Percentiles rank a stretch among this genome's conserved stretches.
Conservation (phyloP, 306 rosid genomes). For the Erythrophleum fordii region DNA sequence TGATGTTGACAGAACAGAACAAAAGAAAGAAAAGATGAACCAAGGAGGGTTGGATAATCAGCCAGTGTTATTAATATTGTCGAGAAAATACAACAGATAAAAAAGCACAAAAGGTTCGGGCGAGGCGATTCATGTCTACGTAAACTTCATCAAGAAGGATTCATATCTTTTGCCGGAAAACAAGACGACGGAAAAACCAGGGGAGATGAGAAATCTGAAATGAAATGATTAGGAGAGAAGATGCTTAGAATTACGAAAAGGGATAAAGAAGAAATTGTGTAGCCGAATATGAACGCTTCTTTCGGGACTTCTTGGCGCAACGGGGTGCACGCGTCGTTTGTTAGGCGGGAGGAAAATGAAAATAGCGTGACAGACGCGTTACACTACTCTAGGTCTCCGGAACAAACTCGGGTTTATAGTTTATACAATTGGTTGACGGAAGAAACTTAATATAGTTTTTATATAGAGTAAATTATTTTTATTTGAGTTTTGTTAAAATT, state of each 20-base stretch:
- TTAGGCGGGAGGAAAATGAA: background rate
- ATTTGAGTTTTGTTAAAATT: too few species aligned
- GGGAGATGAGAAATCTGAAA: background rate
- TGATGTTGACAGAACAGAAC: too few species aligned
- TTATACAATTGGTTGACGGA: background rate
- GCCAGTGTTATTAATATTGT: background rate
- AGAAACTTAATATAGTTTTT: background rate
- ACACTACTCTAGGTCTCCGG: background rate
- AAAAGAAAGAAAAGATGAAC: background rate
- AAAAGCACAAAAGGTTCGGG: too few species aligned
- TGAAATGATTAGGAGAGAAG: background rate
- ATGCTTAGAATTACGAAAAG: background rate
- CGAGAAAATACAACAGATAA: background rate
- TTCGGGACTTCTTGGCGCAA: background rate
- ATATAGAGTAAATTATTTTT: too few species aligned
- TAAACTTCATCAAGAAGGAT: background rate
- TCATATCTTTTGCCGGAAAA: background rate
- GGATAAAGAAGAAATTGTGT: background rate
- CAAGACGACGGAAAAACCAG: background rate
- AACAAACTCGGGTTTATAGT: background rate
- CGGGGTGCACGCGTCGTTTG: background rate
- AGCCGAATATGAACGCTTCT: too few species aligned
- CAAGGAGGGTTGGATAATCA: background rate
- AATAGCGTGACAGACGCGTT: background rate
- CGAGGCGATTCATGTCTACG: background rate